Base-by-base conservation (phyloP, 1,139 yeast species). In the Kodamaea plutei region DNA sequence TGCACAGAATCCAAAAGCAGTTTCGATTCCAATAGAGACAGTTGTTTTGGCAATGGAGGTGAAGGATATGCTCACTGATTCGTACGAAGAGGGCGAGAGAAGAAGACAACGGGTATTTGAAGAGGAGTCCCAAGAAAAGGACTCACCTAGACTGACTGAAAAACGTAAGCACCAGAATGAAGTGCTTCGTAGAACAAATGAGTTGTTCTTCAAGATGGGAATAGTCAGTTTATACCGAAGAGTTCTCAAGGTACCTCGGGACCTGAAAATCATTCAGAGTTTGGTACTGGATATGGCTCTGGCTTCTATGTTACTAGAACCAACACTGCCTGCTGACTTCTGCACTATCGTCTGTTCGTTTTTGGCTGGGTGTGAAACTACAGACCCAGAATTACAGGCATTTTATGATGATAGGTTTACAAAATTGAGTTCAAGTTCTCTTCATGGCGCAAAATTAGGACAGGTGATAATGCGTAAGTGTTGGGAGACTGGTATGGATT, bases 351-450 rank as follows among this genome's bases (percentile, higher is more conserved):
- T 76, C 37, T 72, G 79, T 20, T 47, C 69, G 8, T 78, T 79
- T 46, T 64, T 76, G 28, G 76, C 79, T 29, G 84, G 77, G 4
- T 75, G 82, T 54, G 85, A 79, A 38, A 64, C 73, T 6, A 38
- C 66, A 10, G 64, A 68, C 33, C 45, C 44, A 1, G 46, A 48
- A 1, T 46, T 50, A 36, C 56, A 72, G 28, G 38, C 39, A 1
- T 56, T 70, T 16, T 73, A 65, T 43, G 37, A 48, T 12, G 47
- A 54, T 2, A 57, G 79, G 36, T 58, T 77, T 37, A 43, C 47
- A 1, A 44, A 46, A 7, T 48, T 77, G 33, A 58, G 56, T 6
- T 53, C 52, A 8, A 56, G 57, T 43, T 84, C 84, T 0, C 65
- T 73, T 18, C 54, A 61, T 5, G 68, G 70, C 38, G 82, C 83